Evolutionary conservation across 805 yeast genomes (phyloP), one percentile per base, ranked within the genome.

Genomic region (Pichia paraexigua): DNA sequence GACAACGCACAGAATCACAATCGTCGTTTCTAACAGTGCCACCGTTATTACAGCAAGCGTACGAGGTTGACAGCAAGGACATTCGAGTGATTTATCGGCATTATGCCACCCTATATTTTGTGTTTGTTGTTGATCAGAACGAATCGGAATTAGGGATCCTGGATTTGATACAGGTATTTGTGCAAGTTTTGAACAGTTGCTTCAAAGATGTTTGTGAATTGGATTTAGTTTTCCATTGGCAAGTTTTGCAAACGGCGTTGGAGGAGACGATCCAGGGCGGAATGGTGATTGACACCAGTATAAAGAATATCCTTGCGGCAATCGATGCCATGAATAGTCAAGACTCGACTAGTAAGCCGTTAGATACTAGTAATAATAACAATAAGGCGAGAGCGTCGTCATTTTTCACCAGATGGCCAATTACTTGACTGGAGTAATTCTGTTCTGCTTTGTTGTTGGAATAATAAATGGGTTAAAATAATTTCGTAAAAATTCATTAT

Each of bases 151-250:
- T 94, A 41, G 98, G 98, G 1, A 92, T 92, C 46, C 69, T 94
- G 44, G 99, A 94, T 66, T 71, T 94, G 63, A 92, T 94, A 52
- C 99, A 94, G 66, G 97, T 94, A 43, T 92, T 94, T 74, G 99
- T 94, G 3, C 97, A 94, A 66, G 86, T 95, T 49, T 75, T 94
- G 57, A 96, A 94, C 65, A 81, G 85, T 53, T 94, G 99, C 67
- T 94, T 94, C 69, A 83, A 83, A 55, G 91, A 90, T 62, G 99
- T 94, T 8, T 91, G 97, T 66, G 99, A 94, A 64, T 74, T 94
- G 59, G 99, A 94, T 69, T 74, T 94, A 56, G 97, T 94, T n/a
- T 92, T 91, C 70, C 97, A 97, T 18, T 94, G 99, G 98, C 97
- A 94, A 68, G 95, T 90, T 6, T 71, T 92, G 32, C 95, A 92